These are phyloP conservation scores for Capronia coronata DNA, from an alignment of 2,329 filamentous ascomycete genomes.

Conservation along the genomic window DNA sequence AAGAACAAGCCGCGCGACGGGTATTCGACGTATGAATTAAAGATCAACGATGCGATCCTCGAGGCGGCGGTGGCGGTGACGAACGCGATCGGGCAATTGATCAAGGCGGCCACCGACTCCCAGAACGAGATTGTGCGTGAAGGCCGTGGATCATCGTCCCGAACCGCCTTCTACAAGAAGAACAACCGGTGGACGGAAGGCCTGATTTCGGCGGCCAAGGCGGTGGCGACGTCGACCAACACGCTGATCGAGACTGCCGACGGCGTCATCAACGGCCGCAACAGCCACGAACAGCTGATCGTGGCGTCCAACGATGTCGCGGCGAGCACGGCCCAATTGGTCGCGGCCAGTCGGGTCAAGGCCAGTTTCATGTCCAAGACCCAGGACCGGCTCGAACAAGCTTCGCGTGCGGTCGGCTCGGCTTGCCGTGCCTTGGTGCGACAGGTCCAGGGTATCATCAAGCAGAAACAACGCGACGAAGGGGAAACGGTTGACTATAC, in stretches of 20 bases:
- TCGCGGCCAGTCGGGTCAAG: constrained; percentile 92
- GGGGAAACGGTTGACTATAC: constrained; percentile 76
- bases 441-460: constrained; percentile 92
- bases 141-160: constrained; percentile 76
- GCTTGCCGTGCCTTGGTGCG: constrained; percentile 83
- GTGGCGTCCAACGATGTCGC: constrained; percentile 97
- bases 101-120: constrained; percentile 86
- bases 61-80: constrained; percentile 91
- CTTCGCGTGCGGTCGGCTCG: constrained; percentile 83
- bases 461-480: constrained; percentile 73
- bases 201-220: constrained; percentile 93
- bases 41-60: constrained; percentile 90
- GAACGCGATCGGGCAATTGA: constrained; percentile 84
- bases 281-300: constrained; percentile 93
- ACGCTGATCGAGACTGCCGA: constrained; percentile 96
- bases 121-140: constrained; percentile 96
- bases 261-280: constrained; percentile 83
- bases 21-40: constrained; percentile 92
- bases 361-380: constrained; percentile 97
- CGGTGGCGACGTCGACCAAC: constrained; percentile 88
- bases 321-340: constrained; percentile 90
- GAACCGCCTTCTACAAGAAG: constrained; percentile 98
- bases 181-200: constrained; percentile 99
- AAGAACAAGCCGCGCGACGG: constrained; percentile 95
- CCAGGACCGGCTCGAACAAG: constrained; percentile 83